Conservation (phyloP, 2,329 filamentous ascomycete genomes). For the Magnaporthales sp. region DNA sequence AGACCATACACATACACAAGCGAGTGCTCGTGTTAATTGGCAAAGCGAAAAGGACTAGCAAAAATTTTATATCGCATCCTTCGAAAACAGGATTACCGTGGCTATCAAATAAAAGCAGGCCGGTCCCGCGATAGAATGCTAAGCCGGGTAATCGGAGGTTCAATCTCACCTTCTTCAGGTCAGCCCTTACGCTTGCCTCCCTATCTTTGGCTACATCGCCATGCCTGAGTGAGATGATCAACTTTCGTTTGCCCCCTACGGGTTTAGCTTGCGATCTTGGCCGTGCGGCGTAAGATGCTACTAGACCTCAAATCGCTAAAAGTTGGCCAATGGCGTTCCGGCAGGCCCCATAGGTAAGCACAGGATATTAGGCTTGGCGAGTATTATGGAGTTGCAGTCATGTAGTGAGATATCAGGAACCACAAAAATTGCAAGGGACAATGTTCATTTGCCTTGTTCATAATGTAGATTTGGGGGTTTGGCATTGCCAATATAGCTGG, state of each 20-base stretch:
- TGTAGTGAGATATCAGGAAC: background rate
- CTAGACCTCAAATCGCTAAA: background rate
- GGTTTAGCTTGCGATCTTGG: background rate
- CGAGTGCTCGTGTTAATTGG: background rate
- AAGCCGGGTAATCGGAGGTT: background rate
- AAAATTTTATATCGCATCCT: background rate
- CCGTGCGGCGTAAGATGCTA: background rate
- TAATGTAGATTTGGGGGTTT: background rate
- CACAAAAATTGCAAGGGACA: background rate
- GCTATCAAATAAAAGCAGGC: background rate
- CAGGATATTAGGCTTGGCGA: background rate
- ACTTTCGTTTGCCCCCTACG: background rate
- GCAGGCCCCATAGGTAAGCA: background rate
- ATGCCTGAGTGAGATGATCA: background rate
- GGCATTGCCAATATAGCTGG: background rate
- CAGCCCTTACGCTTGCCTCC: background rate
- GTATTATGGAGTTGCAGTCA: background rate
- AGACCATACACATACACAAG: background rate
- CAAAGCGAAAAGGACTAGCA: background rate
- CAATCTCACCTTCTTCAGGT: background rate
- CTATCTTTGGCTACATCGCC: background rate
- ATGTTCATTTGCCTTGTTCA: background rate
- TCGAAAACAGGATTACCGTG: background rate
- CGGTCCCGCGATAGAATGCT: too few relatives aligned
- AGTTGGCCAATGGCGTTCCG: background rate